phyloP scores from a whole-genome alignment of 2,329 filamentous ascomycete genomes.

The Colletotrichum musicola region DNA sequence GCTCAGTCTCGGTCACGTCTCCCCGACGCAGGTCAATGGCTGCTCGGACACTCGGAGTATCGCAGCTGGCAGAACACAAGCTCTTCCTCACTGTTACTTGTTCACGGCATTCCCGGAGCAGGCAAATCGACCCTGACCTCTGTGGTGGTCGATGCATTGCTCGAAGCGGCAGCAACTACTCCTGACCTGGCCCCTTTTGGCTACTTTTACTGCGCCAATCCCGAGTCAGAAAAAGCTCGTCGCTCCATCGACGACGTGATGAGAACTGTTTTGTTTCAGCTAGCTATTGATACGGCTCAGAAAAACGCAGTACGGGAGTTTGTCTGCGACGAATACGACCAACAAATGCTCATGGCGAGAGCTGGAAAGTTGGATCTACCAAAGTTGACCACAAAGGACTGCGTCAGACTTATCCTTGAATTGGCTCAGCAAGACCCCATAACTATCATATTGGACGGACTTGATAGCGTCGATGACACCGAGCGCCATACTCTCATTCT shows the following conservation, averaged over 20 bases:
- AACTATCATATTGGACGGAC: not conserved
- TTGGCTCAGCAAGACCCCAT: conserved; percentile 1
- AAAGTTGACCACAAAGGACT: not conserved
- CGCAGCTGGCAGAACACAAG: fast-evolving
- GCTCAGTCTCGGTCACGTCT: not conserved
- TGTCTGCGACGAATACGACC: not conserved
- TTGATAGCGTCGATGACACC: not conserved
- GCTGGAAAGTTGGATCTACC: not conserved
- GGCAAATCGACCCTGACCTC: conserved; percentile 4
- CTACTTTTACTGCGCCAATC: conserved; percentile 22
- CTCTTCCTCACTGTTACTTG: not conserved
- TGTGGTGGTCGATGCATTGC: not conserved
- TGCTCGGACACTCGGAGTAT: not conserved
- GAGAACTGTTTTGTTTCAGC: not conserved
- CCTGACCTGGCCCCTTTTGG: not conserved
- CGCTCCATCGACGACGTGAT: not conserved
- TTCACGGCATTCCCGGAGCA: not conserved
- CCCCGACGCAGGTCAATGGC: not conserved
- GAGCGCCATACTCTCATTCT: not conserved
- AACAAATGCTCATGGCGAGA: fast-evolving
- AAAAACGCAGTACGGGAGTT: not conserved
- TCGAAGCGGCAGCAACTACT: too few relatives aligned
- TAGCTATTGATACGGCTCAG: not conserved
- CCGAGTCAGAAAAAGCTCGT: not conserved
- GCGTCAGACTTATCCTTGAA: not conserved